Evolutionary conservation across 2,329 filamentous ascomycete species (phyloP).

Genomic region (Aspergillus brunneoviolaceus): DNA sequence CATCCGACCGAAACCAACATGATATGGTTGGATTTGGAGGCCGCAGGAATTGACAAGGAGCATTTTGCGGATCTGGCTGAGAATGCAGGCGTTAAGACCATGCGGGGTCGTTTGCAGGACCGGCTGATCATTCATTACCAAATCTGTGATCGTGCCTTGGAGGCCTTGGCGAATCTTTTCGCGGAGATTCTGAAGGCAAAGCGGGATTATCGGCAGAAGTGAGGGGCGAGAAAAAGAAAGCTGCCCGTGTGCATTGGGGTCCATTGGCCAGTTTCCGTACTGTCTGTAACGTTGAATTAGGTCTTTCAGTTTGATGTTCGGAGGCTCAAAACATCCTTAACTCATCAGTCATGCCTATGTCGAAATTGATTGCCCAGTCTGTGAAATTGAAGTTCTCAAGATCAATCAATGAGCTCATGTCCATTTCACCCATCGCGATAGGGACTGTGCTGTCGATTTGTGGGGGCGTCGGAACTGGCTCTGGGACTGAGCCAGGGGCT

Average conservation of each 20-base stretch:
- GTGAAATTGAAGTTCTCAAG: background rate
- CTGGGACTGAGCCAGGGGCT: background rate
- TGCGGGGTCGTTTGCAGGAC: background rate
- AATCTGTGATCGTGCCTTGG: background rate
- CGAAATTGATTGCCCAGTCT: background rate
- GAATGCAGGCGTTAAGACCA: background rate
- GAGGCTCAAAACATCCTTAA: background rate
- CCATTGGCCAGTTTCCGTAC: too few species aligned
- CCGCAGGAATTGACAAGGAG: too few species aligned
- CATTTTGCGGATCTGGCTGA: too few species aligned
- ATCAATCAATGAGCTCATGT: background rate
- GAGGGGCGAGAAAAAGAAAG: background rate
- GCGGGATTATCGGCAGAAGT: background rate
- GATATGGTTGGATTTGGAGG: conserved; percentile 3
- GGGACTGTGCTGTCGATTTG: background rate
- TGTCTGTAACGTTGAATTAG: background rate
- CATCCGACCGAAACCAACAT: conserved; percentile 19
- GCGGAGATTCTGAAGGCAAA: background rate
- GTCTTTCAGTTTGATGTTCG: too few species aligned
- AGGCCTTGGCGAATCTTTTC: background rate
- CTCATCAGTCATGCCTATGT: background rate
- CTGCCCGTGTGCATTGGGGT: too few species aligned
- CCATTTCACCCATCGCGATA: background rate
- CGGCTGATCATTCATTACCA: background rate
- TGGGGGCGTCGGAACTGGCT: background rate